phyloP scores from a whole-genome alignment of 805 yeast genomes.

The Kluyveromyces dobzhanskii region DNA sequence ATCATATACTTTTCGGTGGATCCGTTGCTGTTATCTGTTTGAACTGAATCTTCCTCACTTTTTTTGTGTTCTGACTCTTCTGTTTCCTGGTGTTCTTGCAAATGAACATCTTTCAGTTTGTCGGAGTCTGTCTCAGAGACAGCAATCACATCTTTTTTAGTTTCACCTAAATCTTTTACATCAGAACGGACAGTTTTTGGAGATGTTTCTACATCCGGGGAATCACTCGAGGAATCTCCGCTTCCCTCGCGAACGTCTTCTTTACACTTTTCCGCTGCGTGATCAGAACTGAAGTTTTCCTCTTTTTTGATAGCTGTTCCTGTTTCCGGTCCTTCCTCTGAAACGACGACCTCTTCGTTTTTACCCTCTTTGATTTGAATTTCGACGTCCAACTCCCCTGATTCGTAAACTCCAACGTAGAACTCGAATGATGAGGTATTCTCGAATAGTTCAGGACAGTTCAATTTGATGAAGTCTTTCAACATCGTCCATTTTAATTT shows the following conservation, averaged over 20 bases:
- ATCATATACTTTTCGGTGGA: slow-evolving; percentile 15
- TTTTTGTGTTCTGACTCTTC: slow-evolving; percentile 3
- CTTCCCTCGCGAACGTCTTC: too few species aligned
- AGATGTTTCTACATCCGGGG: too few species aligned
- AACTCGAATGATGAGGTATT: slow-evolving; percentile 24
- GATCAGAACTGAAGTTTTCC: too few species aligned
- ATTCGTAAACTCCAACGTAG: slow-evolving; percentile 30
- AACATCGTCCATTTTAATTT: slow-evolving; percentile 31
- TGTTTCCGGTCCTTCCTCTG: too few species aligned
- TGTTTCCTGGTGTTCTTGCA: neutral
- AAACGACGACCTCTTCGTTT: neutral
- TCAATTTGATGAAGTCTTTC: slow-evolving; percentile 31
- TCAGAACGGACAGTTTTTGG: too few species aligned
- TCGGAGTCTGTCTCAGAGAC: too few species aligned
- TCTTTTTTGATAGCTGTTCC: too few species aligned
- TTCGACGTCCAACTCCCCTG: slow-evolving; percentile 13
- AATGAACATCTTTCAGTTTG: slow-evolving; percentile 1
- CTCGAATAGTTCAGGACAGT: slow-evolving; percentile 22
- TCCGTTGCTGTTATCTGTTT: slow-evolving; percentile 11
- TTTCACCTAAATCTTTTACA: neutral
- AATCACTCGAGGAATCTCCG: too few species aligned
- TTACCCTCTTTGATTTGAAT: neutral
- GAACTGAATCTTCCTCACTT: slow-evolving; percentile 2
- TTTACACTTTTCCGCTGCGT: too few species aligned
- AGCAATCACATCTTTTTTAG: too few species aligned